Base-by-base conservation (phyloP, 352 stramenopile genomes). In the Phytophthora sansomeana region DNA sequence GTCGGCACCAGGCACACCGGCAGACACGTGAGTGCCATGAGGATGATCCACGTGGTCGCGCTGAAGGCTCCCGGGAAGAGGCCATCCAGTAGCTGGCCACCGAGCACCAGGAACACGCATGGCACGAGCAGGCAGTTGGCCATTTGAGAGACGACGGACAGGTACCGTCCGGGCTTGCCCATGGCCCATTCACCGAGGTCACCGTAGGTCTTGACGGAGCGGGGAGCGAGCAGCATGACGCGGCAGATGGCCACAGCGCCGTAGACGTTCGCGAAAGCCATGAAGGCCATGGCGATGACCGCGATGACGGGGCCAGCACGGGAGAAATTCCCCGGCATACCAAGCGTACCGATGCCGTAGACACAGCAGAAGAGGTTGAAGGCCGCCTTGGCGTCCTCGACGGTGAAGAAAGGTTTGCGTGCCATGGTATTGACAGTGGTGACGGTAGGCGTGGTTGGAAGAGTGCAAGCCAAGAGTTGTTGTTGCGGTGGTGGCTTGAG, bases 111-210 rank as follows among this genome's bases (percentile, higher is more conserved):
- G 63, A 83, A 86, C 13, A 69, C 70, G 21, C 75, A 84, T 1
- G 78, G 75, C 3, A 78, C 47, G n/a, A 86, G 53, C n/a, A 81
- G 63, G 30, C 78, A 86, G 13, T 69, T 69, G 21, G 41, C 66
- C 59, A 86, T 77, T 39, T 81, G 78, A 11, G 73, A 64, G 19
- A 81, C 29, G 32, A 83, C 54, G 0, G 63, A 67, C 10, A 81
- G 58, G 26, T 75, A 89, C 9, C 80, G 71, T 8, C 80, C 80
- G 3, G 63, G 28, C 24, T 69, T 75, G 24, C 80, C 77, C 63
- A 85, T 78, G 28, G 50, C 61, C 75, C 79, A 89, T 29, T 89
- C 72, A n/a, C 77, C 80, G 10, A 89, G 56, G 53, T 89, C 80
- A 24, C 72, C 73, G 58, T 76, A 86, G 17, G 77, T 87, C 52